These are phyloP conservation scores for Fusarium albosuccineum DNA, from an alignment of 2,329 filamentous ascomycete genomes.

Conservation along the genomic window DNA sequence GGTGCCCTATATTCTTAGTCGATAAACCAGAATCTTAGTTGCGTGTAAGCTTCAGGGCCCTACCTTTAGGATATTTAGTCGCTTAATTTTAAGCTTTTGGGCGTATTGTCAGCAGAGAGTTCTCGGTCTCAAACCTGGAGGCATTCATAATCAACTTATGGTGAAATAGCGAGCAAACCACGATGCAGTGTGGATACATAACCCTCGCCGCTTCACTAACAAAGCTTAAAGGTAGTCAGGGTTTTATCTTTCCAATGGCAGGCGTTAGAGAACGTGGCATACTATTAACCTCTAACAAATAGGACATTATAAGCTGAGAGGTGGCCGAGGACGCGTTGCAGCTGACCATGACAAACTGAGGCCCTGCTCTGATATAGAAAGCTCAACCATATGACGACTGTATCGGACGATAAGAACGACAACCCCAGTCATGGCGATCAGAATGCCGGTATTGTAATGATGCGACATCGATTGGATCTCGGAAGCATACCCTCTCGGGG, in stretches of 20 bases:
- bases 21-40: slow-evolving; percentile 17
- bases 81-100: slow-evolving; percentile 11
- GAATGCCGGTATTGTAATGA: slow-evolving; percentile 1
- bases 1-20: slow-evolving; percentile 13
- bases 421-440: not conserved
- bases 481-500: slow-evolving; percentile 3
- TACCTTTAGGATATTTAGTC: slow-evolving; percentile 19
- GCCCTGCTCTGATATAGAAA: slow-evolving; percentile 1
- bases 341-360: slow-evolving; percentile 26
- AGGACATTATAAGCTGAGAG: slow-evolving; percentile 5
- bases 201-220: slow-evolving; percentile 24
- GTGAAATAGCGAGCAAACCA: not conserved
- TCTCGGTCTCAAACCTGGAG: slow-evolving; percentile 30
- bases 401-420: not conserved
- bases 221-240: slow-evolving; percentile 12
- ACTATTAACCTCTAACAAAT: slow-evolving; percentile 26
- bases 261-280: slow-evolving; percentile 2
- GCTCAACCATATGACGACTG: not conserved
- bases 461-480: slow-evolving; percentile 17
- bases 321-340: not conserved
- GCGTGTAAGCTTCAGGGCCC: slow-evolving; percentile 1
- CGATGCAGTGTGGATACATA: slow-evolving; percentile 27
- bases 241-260: slow-evolving; percentile 19
- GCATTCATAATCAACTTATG: slow-evolving; percentile 8
- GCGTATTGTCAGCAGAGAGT: slow-evolving; percentile 12